Conservation (phyloP, 2,329 filamentous ascomycete genomes). For the Fusarium marasasianum region DNA sequence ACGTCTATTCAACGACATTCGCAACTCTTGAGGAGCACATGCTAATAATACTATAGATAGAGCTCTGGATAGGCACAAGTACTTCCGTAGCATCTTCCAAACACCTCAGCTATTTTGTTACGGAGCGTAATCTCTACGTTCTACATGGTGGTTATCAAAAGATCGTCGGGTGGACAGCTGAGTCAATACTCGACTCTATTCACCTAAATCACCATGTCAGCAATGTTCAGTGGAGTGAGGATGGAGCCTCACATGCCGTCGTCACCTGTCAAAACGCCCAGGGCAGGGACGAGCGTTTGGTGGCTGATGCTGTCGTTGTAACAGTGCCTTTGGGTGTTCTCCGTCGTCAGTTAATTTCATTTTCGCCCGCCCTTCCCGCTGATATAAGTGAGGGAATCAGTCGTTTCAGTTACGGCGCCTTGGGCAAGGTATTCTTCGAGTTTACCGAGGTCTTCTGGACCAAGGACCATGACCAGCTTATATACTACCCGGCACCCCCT, state of each 20-base stretch:
- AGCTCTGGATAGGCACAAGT: neutral
- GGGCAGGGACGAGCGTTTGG: neutral
- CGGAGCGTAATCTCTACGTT: neutral
- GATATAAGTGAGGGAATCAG: neutral
- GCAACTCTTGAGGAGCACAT: neutral
- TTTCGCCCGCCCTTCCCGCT: neutral
- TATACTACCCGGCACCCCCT: neutral
- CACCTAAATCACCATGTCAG: neutral
- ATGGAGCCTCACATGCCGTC: neutral
- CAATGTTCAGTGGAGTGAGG: neutral
- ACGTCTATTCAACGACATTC: rapidly evolving
- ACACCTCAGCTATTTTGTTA: neutral
- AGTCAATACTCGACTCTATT: neutral
- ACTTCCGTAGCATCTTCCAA: neutral
- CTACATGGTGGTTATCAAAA: neutral
- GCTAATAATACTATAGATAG: neutral
- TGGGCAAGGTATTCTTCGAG: neutral
- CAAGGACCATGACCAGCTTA: neutral
- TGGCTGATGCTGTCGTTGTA: neutral
- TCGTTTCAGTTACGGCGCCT: neutral
- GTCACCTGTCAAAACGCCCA: neutral
- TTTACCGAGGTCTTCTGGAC: neutral
- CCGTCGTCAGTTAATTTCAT: neutral
- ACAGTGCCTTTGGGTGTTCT: neutral
- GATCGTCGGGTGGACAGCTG: neutral